A percentile compares a stretch with the other conserved stretches of the same genome.
Conservation (phyloP, 768 basidiomycete genomes). For the Leccinum variicolor region DNA sequence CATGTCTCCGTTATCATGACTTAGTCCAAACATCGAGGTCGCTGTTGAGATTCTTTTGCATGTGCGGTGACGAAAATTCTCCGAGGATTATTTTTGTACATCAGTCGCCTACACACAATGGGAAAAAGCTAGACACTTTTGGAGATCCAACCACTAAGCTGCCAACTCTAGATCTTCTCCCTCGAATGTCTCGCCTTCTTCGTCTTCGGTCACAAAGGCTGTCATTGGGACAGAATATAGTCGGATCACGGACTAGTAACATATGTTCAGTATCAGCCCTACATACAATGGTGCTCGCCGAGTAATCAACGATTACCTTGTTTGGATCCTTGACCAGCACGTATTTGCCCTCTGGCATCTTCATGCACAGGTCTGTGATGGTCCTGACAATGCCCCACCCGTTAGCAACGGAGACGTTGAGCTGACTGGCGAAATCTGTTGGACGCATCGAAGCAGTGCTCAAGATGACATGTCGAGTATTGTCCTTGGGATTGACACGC, state of each 20-base stretch:
- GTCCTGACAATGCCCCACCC: constrained; percentile 99
- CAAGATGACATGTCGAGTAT: constrained; percentile 92
- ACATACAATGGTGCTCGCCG: neutral
- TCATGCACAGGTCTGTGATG: constrained; percentile 91
- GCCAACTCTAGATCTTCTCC: constrained; percentile 40
- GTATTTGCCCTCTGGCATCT: constrained; percentile 98
- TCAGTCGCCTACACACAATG: neutral
- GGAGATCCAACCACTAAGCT: constrained; percentile 20
- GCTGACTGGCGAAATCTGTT: constrained; percentile 88
- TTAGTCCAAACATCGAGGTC: constrained; percentile 71
- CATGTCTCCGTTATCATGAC: neutral
- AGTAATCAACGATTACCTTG: constrained; percentile 56
- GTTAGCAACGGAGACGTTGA: constrained; percentile 92
- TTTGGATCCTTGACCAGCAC: constrained; percentile 97
- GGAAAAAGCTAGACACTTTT: neutral
- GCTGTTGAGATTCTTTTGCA: constrained; percentile 79
- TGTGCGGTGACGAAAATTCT: constrained; percentile 26
- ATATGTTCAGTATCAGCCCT: constrained; percentile 10
- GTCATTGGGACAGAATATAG: constrained; percentile 89
- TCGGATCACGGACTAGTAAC: constrained; percentile 82
- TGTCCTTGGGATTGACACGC: constrained; percentile 89
- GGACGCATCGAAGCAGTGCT: constrained; percentile 95
- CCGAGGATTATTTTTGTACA: neutral
- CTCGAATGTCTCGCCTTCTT: constrained; percentile 48
- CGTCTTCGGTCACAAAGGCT: constrained; percentile 82